Base-by-base conservation (phyloP, 495 filamentous ascomycete species). In the Podospora bellae-mahoneyi region DNA sequence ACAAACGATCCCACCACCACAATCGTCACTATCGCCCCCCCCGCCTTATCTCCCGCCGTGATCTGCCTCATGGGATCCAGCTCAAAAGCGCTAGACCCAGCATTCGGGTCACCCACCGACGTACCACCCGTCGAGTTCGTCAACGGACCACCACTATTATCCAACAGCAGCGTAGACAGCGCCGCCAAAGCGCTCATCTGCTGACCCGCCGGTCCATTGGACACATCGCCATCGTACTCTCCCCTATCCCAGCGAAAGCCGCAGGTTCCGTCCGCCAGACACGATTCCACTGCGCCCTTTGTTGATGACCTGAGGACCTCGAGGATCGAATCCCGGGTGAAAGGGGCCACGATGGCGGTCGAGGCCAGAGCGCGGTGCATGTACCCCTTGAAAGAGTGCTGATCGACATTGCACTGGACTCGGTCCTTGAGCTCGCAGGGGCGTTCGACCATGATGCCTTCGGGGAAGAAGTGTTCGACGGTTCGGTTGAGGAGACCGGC, bases 341-440 rank as follows among this genome's bases (percentile, higher is more conserved):
- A 90, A 3, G 93, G 92, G 0, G 89, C 91, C 56, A 94, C 77
- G 69, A 91, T 84, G 18, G 88, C 88, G 10, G 85, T 84, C 0
- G 84, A 81, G 7, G 87, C 90, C 74, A 97, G 84, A 85, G 91
- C 93, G 28, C 93, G 91, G 27, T 91, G 82, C 56, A 94, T 83
- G 80, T 93, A 96, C n/a, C 91, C 91, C 78, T 95, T 96, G 86
- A 94, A 96, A 19, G 89, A 92, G 57, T 84, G 85, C 80, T 93
- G 90, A 72, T 95, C 92, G 59, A 85, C 83, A 71, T 91, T 87
- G 81, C 92, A 94, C 4, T 81, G 78, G 18, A 74, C 60, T 13
- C 65, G 64, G 62, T 75, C 73, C 1, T 64, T 23, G 4, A 77
- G 72, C 71, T 94, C 92, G 79, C 92, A 96, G 20, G 87, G 83